Evolutionary conservation across 805 yeast species (phyloP).

Genomic region (Candida broadrunensis): DNA sequence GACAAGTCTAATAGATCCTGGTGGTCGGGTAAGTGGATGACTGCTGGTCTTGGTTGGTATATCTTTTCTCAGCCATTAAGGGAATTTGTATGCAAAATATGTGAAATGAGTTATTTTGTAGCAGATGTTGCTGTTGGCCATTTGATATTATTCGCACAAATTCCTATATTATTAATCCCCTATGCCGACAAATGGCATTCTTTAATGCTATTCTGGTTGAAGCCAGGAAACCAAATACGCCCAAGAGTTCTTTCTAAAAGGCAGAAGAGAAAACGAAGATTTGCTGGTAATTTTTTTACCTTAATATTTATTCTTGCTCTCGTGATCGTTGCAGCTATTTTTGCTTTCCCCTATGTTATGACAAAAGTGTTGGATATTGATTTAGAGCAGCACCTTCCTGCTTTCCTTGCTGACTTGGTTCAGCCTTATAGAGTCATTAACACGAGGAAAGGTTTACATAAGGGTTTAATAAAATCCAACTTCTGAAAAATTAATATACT

Average conservation of each 20-base stretch:
- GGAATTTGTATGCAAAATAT: constrained; percentile 59
- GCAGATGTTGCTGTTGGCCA: constrained; percentile 64
- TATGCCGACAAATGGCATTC: constrained; percentile 67
- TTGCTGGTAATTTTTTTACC: constrained; percentile 28
- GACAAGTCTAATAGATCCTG: constrained; percentile 59
- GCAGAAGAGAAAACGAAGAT: constrained; percentile 38
- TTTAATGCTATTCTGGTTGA: constrained; percentile 64
- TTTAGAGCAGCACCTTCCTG: constrained; percentile 40
- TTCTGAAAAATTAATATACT: no score
- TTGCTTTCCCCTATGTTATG: constrained; percentile 40
- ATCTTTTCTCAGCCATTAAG: constrained; percentile 61
- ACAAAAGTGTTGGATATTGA: constrained; percentile 35
- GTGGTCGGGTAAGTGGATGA: constrained; percentile 70
- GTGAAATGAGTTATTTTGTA: constrained; percentile 67
- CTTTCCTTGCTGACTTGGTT: constrained; percentile 21
- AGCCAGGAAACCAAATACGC: constrained; percentile 50
- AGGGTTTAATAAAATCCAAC: constrained; percentile 9
- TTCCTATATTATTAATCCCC: constrained; percentile 63
- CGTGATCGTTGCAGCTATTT: constrained; percentile 23
- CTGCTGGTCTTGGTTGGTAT: constrained; percentile 60
- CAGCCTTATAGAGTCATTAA: constrained; percentile 41
- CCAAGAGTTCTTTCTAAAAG: constrained; percentile 44
- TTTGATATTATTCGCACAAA: constrained; percentile 51
- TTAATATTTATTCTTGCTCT: constrained; percentile 30
- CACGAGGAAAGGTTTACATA: constrained; percentile 34